Base-by-base conservation (phyloP, 129 eudicot genomes). In the Lactuca sativa region DNA sequence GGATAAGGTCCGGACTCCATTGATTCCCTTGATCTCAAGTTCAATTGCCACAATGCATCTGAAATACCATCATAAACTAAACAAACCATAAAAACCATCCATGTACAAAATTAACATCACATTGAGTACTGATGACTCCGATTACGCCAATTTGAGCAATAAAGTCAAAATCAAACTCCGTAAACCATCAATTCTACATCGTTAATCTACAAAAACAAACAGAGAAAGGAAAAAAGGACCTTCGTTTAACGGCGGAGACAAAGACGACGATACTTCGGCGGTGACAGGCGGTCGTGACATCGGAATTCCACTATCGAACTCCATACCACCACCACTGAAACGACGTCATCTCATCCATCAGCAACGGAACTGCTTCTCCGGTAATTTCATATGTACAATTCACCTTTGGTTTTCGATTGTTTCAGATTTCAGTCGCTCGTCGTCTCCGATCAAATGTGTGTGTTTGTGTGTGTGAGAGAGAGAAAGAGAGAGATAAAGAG, bases 41-140 rank as follows among this genome's bases (percentile, higher is more conserved):
- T 93, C 83, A 87, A 73, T 65, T 81, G 90, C 97, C 97, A 93
- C 62, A 93, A 62, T 75, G 85, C 83, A 68, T 87, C 99, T 93
- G 91, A 79, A 78, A 82, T 44, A 66, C 56, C 38, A 71, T 64
- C 78, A 38, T 14, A 34, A 77, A 66, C 56, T 33, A 54, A 47
- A 59, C 36, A 12, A 14, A 47, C 48, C 33, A 62, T 37, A 6
- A n/a, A 37, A 37, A 16, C 38, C 41, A 17, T 38, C 37, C 11
- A 47, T 25, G 30, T 25, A 25, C 12, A 30, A 59, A 54, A 52
- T 41, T 41, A 37, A 62, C 64, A 67, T 73, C 79, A 73, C 72
- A 68, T 63, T 49, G 17, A 33, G 34, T 64, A 78, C 34, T 25
- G 59, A 74, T 37, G 55, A 57, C 11, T 64, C 56, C 53, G 32